phyloP scores from a whole-genome alignment of 108 stramenopile species.

The Cyclostephanos invisitatus region DNA sequence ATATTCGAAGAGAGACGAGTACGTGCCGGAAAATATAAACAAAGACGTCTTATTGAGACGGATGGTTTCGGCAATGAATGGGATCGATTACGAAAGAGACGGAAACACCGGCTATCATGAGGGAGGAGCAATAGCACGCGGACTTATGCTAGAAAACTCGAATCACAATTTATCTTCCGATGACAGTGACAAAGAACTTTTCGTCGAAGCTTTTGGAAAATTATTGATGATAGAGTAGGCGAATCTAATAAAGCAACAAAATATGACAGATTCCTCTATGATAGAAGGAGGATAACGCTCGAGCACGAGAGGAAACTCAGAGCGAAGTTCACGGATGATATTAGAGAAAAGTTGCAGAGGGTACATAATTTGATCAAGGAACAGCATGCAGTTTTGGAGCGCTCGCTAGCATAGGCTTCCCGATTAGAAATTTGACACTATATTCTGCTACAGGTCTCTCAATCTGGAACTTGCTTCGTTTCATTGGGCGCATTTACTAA shows the following conservation, averaged over 20 bases:
- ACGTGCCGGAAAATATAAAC: conserved; percentile 72
- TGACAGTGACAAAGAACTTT: conserved; percentile 49
- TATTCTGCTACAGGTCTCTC: not conserved
- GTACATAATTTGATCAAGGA: not conserved
- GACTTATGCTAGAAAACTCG: conserved; percentile 56
- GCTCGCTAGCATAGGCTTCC: not conserved
- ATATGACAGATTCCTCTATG: no score
- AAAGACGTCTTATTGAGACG: conserved; percentile 56
- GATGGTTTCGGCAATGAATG: conserved; percentile 80
- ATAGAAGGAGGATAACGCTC: no score
- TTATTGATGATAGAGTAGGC: conserved; percentile 19
- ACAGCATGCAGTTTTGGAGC: not conserved
- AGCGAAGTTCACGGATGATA: not conserved
- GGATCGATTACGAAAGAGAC: conserved; percentile 6
- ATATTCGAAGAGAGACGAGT: conserved; percentile 87
- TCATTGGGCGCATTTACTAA: no score
- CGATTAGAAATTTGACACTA: not conserved
- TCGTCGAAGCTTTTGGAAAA: conserved; percentile 65
- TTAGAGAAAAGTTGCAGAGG: not conserved
- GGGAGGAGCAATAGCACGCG: conserved; percentile 32
- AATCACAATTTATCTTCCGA: conserved; percentile 82
- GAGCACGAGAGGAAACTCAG: conserved; percentile 8
- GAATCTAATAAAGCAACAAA: no score
- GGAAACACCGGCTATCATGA: conserved; percentile 11
- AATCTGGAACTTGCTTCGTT: not conserved